Evolutionary conservation across 2,329 filamentous ascomycete genomes (phyloP).

Genomic region (Fusarium nodosum): DNA sequence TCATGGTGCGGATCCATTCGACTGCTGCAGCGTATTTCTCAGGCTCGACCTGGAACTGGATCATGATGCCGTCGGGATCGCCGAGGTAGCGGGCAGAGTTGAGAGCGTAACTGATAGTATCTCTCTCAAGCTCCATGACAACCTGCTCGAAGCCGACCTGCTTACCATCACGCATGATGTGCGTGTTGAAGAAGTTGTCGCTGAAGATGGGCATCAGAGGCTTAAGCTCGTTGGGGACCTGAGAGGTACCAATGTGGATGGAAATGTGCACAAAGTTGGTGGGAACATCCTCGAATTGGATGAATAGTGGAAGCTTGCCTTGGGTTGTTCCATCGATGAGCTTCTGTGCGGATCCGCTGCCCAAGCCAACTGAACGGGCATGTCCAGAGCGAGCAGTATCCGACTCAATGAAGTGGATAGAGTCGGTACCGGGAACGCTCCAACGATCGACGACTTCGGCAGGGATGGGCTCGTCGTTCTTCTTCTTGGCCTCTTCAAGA

Average conservation of each 20-base stretch:
- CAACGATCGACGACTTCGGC: conserved; percentile 84
- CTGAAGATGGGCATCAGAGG: conserved; percentile 87
- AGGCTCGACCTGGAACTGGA: conserved; percentile 87
- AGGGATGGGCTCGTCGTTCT: conserved; percentile 91
- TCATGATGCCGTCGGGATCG: conserved; percentile 83
- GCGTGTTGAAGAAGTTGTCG: conserved; percentile 95
- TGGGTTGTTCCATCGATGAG: conserved; percentile 77
- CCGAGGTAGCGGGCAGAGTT: conserved; percentile 76
- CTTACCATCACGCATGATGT: conserved; percentile 81
- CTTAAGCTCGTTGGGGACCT: conserved; percentile 83
- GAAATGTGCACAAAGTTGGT: conserved; percentile 93
- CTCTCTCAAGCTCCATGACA: conserved; percentile 89
- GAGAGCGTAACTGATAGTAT: conserved; percentile 87
- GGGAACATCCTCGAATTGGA: conserved; percentile 96
- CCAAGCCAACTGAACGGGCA: conserved; percentile 77
- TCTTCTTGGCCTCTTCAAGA: conserved; percentile 85
- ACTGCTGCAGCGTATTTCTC: conserved; percentile 88
- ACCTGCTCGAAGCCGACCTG: conserved; percentile 90
- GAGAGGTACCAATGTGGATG: conserved; percentile 82
- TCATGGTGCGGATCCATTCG: conserved; percentile 85
- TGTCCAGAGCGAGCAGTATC: conserved; percentile 85
- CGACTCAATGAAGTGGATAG: conserved; percentile 94
- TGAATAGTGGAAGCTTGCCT: conserved; percentile 79
- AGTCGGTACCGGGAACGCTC: conserved; percentile 85
- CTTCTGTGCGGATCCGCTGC: conserved; percentile 78